Base-by-base conservation (phyloP, 2,329 filamentous ascomycete genomes). In the Seiridium unicorne region DNA sequence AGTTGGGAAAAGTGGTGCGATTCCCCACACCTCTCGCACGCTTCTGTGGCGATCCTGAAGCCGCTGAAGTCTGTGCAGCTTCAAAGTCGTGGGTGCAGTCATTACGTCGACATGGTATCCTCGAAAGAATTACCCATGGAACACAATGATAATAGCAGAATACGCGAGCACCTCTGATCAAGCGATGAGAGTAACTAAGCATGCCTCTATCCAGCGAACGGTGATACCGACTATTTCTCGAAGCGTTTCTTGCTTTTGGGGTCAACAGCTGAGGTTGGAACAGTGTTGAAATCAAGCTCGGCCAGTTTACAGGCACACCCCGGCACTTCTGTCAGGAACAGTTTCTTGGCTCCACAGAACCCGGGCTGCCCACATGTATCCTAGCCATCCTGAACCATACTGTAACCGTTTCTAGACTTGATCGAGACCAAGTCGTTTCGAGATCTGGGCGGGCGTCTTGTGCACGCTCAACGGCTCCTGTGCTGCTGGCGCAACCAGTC, bases 381-480 rank as follows among this genome's bases (percentile, higher is more conserved):
- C 47, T 60, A 44, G 38, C 48, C 26, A 58, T 58, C 34, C 55
- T 58, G 55, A 58, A 44, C 59, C 59, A 56, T 54, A 53, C 59
- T 59, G 60, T 61, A 59, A 61, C 60, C 44, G 34, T 53, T 47
- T 38, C 60, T 61, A 59, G 57, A 36, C 60, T 47, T 26, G 51
- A 61, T 61, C 56, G 49, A 58, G 60, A 49, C 49, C 55, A 58
- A 53, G 55, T 61, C 44, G 60, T 61, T 61, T 61, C 60, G 60
- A 61, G 60, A 61, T 44, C 34, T 46, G 58, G 18, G n/a, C 46
- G 32, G 38, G 26, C 32, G 48, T 59, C 47, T 57, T 57, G 40
- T 53, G 10, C 46, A 47, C 51, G 49, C 42, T 51, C 44, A 38
- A 31, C 26, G 18, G 53, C 6, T 6, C 18, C 36, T 38, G 7